Percentiles rank a stretch among this genome's conserved stretches.
Conservation (phyloP, 768 basidiomycete genomes). For the Pleurotus eryngii region DNA sequence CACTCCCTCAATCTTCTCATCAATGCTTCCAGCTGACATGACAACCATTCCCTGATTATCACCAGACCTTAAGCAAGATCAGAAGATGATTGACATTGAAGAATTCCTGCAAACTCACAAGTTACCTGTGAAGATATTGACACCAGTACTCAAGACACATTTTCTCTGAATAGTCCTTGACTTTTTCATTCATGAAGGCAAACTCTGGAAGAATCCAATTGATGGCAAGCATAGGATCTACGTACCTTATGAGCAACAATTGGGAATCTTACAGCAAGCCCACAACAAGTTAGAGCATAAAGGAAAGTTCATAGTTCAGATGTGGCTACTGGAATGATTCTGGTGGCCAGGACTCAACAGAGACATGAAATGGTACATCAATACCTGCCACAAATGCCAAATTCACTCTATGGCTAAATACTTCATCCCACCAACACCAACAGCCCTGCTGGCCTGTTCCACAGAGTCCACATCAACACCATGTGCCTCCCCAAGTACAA, state of each 20-base stretch:
- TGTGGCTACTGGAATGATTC: slow-evolving; percentile 17
- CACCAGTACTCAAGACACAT: too few species aligned
- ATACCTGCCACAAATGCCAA: slow-evolving; percentile 27
- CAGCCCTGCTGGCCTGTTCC: slow-evolving; percentile 16
- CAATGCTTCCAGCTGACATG: too few species aligned
- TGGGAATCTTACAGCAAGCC: slow-evolving; percentile 17
- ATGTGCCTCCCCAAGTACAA: slow-evolving; percentile 35
- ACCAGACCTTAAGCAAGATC: too few species aligned
- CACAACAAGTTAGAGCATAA: slow-evolving; percentile 24
- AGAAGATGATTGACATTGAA: too few species aligned
- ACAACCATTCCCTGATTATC: too few species aligned
- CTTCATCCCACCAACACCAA: slow-evolving; percentile 15
- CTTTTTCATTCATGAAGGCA: not conserved
- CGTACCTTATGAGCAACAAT: slow-evolving; percentile 7
- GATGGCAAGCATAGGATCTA: slow-evolving; percentile 19
- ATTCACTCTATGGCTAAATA: slow-evolving; percentile 13
- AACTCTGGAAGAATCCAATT: slow-evolving; percentile 19
- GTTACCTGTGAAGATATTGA: too few species aligned
- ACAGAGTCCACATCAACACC: slow-evolving; percentile 33
- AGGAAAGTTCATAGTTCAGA: slow-evolving; percentile 18
- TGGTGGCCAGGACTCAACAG: slow-evolving; percentile 27
- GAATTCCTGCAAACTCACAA: too few species aligned
- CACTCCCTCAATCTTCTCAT: too few species aligned
- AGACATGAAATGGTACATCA: slow-evolving; percentile 22
- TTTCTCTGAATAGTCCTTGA: too few species aligned